These are phyloP conservation scores for Kalmusia sp. DNA, from an alignment of 2,329 filamentous ascomycete genomes.

Conservation along the genomic window DNA sequence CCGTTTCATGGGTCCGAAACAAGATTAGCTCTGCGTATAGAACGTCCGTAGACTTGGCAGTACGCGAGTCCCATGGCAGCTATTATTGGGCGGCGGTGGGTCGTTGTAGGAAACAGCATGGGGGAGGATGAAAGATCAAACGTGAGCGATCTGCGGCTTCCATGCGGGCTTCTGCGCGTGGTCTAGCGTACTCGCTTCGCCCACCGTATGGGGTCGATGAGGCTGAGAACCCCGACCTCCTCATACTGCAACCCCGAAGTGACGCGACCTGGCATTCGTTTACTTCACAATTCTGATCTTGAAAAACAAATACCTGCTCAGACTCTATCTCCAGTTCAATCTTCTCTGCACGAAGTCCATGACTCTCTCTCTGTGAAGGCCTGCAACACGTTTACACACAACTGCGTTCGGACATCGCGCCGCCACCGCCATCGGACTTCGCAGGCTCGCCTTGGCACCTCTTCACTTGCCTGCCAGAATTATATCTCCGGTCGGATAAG, in stretches of 20 bases:
- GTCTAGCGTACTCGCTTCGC: conserved; percentile 3
- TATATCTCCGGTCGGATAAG: conserved; percentile 11
- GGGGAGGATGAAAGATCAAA: neutral
- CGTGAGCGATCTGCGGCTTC: conserved; percentile 1
- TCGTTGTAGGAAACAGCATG: neutral
- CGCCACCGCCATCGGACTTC: conserved; percentile 5
- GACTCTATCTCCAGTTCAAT: too few species aligned
- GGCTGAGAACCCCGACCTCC: conserved; percentile 5
- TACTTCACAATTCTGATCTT: too few species aligned
- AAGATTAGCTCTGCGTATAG: neutral
- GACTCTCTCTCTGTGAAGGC: too few species aligned
- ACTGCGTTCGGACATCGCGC: conserved; percentile 2
- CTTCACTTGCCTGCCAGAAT: conserved; percentile 3
- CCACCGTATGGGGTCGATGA: conserved; percentile 2
- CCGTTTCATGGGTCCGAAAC: conserved; percentile 11
- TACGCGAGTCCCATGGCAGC: neutral
- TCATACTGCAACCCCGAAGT: neutral
- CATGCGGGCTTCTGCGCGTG: neutral
- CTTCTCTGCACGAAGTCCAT: too few species aligned
- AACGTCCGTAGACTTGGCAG: conserved; percentile 2
- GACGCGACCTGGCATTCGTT: neutral
- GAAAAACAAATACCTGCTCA: too few species aligned
- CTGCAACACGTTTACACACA: too few species aligned
- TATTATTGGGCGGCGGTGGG: conserved; percentile 4
- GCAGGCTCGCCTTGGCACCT: neutral